A percentile compares a stretch with the other conserved stretches of the same genome.
phyloP scores from a whole-genome alignment of 805 yeast genomes.

The Hanseniaspora clermontiae region DNA sequence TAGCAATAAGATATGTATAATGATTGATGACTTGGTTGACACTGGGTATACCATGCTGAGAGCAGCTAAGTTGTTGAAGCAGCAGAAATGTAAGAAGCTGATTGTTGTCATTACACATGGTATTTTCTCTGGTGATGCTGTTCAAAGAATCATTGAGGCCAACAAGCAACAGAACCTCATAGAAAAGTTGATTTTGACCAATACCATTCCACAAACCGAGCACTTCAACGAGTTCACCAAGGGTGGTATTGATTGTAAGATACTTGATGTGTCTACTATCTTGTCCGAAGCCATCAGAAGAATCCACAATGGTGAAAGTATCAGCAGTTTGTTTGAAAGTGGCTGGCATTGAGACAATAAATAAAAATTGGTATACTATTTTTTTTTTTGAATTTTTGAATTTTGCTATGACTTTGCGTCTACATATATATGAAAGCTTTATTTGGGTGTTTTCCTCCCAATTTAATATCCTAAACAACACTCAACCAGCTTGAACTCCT shows the following conservation, averaged over 20 bases:
- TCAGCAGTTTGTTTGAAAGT: constrained; percentile 83
- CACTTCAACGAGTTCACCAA: constrained; percentile 4
- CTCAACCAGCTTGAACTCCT: constrained; percentile 6
- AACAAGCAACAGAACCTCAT: constrained; percentile 41
- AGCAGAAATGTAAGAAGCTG: constrained; percentile 80
- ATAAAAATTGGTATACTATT: neutral
- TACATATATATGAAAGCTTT: too few species aligned
- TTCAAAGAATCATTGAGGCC: constrained; percentile 39
- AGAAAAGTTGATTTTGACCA: constrained; percentile 78
- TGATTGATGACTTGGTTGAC: constrained; percentile 87
- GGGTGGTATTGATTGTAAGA: constrained; percentile 51
- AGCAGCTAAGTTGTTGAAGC: constrained; percentile 83
- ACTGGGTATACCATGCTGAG: constrained; percentile 84
- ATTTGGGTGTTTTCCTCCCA: too few species aligned
- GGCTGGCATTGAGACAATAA: constrained; percentile 30
- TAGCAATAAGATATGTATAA: constrained; percentile 68
- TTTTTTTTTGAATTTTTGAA: too few species aligned
- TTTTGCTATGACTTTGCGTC: too few species aligned
- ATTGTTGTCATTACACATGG: constrained; percentile 89
- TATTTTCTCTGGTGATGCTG: constrained; percentile 82
- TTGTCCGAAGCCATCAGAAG: constrained; percentile 93
- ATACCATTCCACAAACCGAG: constrained; percentile 70
- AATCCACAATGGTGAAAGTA: constrained; percentile 94
- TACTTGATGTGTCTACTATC: constrained; percentile 74
- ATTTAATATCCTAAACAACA: constrained; percentile 4